Evolutionary conservation across 2,329 filamentous ascomycete species (phyloP), one percentile per base, ranked within the genome.

Genomic region (Simplicillium sp.): DNA sequence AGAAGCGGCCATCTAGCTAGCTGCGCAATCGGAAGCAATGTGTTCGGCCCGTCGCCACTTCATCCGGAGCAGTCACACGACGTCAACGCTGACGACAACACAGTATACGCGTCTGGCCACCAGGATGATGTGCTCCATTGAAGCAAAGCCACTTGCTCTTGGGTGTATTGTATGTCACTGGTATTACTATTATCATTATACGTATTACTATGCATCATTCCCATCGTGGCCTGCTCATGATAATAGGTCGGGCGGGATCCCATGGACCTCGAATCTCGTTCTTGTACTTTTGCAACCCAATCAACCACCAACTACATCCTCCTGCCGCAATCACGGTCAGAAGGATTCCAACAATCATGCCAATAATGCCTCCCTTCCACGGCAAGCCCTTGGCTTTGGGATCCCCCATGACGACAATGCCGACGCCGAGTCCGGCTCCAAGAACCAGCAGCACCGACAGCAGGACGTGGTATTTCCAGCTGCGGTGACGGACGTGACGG

Each of bases 191-290:
- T 25, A 25, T 25, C 20, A 25, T 25, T 25, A 25, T 25, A 25
- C 20, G 20, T 25, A 25, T 25, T 25, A 34, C 32, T 34, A 12
- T 17, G 6, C 34, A 17, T 40, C 32, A 44, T 17, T 62, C 59
- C 73, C 73, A 77, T 40, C 71, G 65, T 47, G 71, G 68, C 44
- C 79, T 69, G 53, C 82, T 81, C 55, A 87, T 79, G 47, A 92
- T 89, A 42, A 92, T 77, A 9, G 92, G 92, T 56, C 89, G 75
- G 7, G 92, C 92, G 15, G 90, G 89, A 65, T 98, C 92, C 92
- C 92, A 98, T 1, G 92, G 92, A 34, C 92, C 92, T 55, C 89
- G 87, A 50, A 98, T 96, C 64, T 97, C 92, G 59, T 97, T 97
- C 70, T 98, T 98, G 65, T 97, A 98, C 66, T 94, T 90, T 64